Base-by-base conservation (phyloP, 164 flowering plant species). In the Tetrastigma voinierianum region DNA sequence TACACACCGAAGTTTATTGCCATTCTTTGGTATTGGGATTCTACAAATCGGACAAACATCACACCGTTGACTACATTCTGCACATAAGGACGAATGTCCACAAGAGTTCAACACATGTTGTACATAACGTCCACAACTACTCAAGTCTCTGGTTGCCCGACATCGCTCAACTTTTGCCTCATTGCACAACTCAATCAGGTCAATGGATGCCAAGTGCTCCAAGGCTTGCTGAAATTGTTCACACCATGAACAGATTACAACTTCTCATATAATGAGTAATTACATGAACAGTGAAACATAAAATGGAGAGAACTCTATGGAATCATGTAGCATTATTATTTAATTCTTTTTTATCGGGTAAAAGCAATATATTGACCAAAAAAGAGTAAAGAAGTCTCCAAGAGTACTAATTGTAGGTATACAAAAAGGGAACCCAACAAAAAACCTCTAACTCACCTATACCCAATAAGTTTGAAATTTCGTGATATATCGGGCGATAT, bases 41-140 rank as follows among this genome's bases (percentile, higher is more conserved):
- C 97, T 77, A 82, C 99, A 96, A 61, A 96, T 82, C 12, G 99
- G 99, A 78, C 99, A 96, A 55, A 75, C 25, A 73, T 96, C 97
- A 82, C 91, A 90, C 23, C 96, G 79, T 65, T 86, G 96, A 74
- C 92, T 82, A 68, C 99, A 96, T 73, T 91, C 98, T 46, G 77
- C 84, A 74, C 99, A 93, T 46, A 96, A 79, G 1, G 98, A 89
- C 44, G 99, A 93, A 77, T 96, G 99, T 15, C 90, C 86, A 62
- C 99, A 96, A 25, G 98, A 80, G 55, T 47, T 80, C 72, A 96
- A 69, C 46, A 85, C 88, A 80, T 82, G 65, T 6, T 80, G 80
- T 24, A 96, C 99, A 74, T 57, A 64, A 51, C 98, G 91, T 2
- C 98, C 96, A 74, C 99, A 96, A 72, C 97, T 90, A 61, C 98